Conservation (phyloP, 495 filamentous ascomycete species). For the Podospora pseudocomata region DNA sequence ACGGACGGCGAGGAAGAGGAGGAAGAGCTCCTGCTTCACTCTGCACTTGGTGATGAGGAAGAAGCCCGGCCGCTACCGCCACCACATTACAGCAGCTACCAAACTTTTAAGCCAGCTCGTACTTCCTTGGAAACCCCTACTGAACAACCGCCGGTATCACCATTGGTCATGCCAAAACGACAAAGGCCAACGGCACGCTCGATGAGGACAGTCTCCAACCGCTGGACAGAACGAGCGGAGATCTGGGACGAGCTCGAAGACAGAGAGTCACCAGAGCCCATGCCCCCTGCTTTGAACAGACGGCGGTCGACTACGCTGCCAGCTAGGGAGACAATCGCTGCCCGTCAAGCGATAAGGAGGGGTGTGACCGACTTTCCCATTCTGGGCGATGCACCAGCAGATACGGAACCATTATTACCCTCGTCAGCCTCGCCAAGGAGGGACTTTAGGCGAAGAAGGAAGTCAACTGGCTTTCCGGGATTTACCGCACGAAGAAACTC, state of each 20-base stretch:
- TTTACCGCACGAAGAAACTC: conserved; percentile 43
- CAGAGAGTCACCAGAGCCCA: conserved; percentile 41
- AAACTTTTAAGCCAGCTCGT: conserved; percentile 39
- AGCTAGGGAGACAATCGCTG: conserved; percentile 18
- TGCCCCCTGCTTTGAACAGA: conserved; percentile 27
- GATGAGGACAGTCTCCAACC: conserved; percentile 35
- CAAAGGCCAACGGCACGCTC: conserved; percentile 28
- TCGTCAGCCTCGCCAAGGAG: conserved; percentile 27
- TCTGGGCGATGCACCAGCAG: conserved; percentile 20
- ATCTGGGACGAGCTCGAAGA: conserved; percentile 68
- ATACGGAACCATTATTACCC: conserved; percentile 11
- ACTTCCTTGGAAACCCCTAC: conserved; percentile 12
- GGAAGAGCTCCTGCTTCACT: conserved; percentile 36
- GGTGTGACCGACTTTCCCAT: conserved; percentile 29
- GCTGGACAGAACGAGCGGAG: conserved; percentile 57
- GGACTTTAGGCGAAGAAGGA: conserved; percentile 40
- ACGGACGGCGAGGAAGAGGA: conserved; percentile 56
- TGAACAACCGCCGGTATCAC: conserved; percentile 7
- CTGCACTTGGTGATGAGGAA: conserved; percentile 39
- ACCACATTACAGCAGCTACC: conserved; percentile 43
- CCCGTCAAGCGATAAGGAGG: conserved; percentile 27
- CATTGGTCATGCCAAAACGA: conserved; percentile 4
- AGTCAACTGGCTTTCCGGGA: conserved; percentile 52
- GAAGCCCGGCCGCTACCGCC: conserved; percentile 31
- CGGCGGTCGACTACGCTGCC: conserved; percentile 40